Base-by-base conservation (phyloP, 371 early-diverging fungal species). In the Apophysomyces ossiformis region DNA sequence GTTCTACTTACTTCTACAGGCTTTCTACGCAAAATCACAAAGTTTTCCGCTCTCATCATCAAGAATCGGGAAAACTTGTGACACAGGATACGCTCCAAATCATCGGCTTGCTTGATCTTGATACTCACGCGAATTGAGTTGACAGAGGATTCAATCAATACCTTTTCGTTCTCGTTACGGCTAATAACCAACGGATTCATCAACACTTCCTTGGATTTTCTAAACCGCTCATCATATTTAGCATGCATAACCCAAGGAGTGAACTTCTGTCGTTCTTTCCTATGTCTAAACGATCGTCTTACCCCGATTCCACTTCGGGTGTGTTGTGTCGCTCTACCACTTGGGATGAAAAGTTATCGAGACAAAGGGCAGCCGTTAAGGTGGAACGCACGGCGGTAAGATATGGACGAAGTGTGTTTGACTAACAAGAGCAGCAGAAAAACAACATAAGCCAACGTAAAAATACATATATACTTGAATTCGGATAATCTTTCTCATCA, bases 51-150 rank as follows among this genome's bases (percentile, higher is more conserved):
- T 61, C 99, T 87, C 87, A 92, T 82, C 93, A 94, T 99, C 79
- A 99, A 80, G 85, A 99, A 99, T 58, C 98, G 88, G 37, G 97
- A 91, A 70, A 99, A 96, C 75, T 96, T 95, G 87, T 97, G 96
- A 66, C 93, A 92, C 67, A 99, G 72, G 58, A 99, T 94, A 57
- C 92, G 86, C 74, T 99, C 99, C 61, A 97, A 93, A 60, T 99
- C 99, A 82, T 99, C 98, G 4, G 97, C 96, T 81, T 97, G 97
- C 79, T 99, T 99, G 79, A 99, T 95, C 47, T 93, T 92, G 72
- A 99, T 99, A 71, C 90, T 90, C 66, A 99, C 79, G 58, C 99
- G 95, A 64, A 97, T 79, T 9, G 96, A 93, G 84, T 99, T 99
- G 76, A 99, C 90, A 44, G 94, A 92, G 36, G 93, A 81, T 70